Evolutionary conservation across 768 basidiomycete genomes (phyloP).

Genomic region (Ramaria sp.): DNA sequence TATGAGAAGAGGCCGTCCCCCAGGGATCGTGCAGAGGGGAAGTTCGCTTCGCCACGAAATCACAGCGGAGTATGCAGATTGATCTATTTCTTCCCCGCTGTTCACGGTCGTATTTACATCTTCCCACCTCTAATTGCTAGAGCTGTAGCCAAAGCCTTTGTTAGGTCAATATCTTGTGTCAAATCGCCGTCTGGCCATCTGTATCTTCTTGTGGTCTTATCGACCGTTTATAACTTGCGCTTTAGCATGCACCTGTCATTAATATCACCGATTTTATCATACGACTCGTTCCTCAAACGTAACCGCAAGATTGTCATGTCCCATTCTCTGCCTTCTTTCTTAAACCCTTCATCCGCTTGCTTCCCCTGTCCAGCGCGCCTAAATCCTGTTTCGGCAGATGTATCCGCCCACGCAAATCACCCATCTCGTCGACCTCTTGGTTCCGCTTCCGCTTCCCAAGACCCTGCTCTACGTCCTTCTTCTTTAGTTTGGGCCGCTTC

Average conservation of each 20-base stretch:
- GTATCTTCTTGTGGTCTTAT: neutral
- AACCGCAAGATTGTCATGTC: neutral
- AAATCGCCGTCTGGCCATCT: neutral
- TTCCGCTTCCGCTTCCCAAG: slow-evolving; percentile 93
- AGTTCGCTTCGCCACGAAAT: neutral
- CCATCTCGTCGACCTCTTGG: slow-evolving; percentile 95
- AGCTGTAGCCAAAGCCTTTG: neutral
- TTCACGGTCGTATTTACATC: no score
- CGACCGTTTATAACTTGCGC: no score
- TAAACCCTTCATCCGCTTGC: slow-evolving; percentile 94
- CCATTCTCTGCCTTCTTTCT: slow-evolving; percentile 27
- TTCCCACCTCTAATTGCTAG: neutral
- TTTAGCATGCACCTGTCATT: no score
- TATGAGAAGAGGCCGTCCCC: neutral
- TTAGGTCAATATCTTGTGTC: neutral
- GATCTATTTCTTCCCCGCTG: no score
- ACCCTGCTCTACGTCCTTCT: slow-evolving; percentile 77
- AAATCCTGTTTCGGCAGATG: slow-evolving; percentile 89
- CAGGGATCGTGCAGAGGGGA: neutral
- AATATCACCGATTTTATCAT: no score
- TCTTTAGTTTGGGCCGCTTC: slow-evolving; percentile 79
- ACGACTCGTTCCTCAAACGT: no score
- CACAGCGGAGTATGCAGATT: neutral
- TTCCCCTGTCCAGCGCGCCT: slow-evolving; percentile 53
- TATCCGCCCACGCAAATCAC: slow-evolving; percentile 82